phyloP scores from a whole-genome alignment of 2,329 filamentous ascomycete species.

The Phialocephala sp. region DNA sequence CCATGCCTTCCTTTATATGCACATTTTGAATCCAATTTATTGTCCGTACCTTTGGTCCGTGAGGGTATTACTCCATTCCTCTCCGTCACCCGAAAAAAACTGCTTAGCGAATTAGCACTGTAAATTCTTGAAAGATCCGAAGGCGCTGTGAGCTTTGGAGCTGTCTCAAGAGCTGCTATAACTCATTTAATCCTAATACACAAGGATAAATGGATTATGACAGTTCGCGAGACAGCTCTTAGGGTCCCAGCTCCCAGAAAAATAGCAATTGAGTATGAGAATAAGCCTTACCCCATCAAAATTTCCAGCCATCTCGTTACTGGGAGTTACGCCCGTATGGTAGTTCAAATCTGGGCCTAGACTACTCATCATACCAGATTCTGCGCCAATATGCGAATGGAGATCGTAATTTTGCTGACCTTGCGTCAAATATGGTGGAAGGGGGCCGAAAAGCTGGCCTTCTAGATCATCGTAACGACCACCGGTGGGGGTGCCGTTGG shows the following conservation, averaged over 20 bases:
- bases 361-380: slow-evolving; percentile 24
- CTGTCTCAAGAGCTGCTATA: too few relatives aligned
- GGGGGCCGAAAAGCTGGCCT: slow-evolving; percentile 72
- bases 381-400: slow-evolving; percentile 25
- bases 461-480: slow-evolving; percentile 65
- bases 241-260: too few relatives aligned
- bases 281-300: slow-evolving; percentile 27
- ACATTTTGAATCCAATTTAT: not conserved
- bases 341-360: slow-evolving; percentile 33
- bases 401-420: slow-evolving; percentile 35
- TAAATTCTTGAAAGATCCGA: too few relatives aligned
- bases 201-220: too few relatives aligned
- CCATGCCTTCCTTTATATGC: not conserved
- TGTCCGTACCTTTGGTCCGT: slow-evolving; percentile 27
- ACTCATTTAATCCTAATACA: too few relatives aligned
- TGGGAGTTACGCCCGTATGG: slow-evolving; percentile 30
- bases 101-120: too few relatives aligned
- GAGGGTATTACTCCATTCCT: slow-evolving; percentile 36
- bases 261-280: too few relatives aligned
- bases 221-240: too few relatives aligned
- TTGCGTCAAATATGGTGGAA: slow-evolving; percentile 68
- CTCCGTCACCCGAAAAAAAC: slow-evolving; percentile 37
- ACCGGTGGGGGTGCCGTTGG: slow-evolving; percentile 27
- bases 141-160: too few relatives aligned
- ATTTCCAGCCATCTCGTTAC: slow-evolving; percentile 32